Conservation (phyloP, 352 stramenopile genomes). For the Globisporangium orthogonon region DNA sequence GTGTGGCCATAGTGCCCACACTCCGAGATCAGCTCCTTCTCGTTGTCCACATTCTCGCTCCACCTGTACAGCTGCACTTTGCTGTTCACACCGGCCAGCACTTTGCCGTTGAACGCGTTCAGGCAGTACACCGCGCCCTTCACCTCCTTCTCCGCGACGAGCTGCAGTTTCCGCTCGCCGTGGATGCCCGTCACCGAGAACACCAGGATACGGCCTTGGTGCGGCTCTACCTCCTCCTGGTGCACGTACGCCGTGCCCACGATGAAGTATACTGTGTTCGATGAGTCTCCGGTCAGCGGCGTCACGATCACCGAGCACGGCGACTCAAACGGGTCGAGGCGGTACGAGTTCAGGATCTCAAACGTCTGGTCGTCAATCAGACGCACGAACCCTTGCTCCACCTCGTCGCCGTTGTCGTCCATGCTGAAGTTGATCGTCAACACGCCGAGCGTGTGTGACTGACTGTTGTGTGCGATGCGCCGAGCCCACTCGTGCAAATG, state of each 20-base stretch:
- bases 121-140: conserved; percentile 95
- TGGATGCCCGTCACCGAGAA: conserved; percentile 83
- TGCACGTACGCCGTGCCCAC: conserved; percentile 91
- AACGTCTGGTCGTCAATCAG: conserved; percentile 98
- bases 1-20: conserved; percentile 95
- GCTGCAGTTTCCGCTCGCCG: conserved; percentile 77
- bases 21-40: conserved; percentile 89
- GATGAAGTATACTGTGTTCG: conserved; percentile 73
- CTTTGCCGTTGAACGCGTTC: conserved; percentile 92
- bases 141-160: conserved; percentile 91
- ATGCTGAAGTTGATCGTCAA: conserved; percentile 76
- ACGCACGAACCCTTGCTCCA: conserved; percentile 88
- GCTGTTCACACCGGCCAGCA: conserved; percentile 93
- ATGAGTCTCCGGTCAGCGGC: conserved; percentile 72
- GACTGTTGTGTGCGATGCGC: conserved; percentile 83
- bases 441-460: conserved; percentile 80
- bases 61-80: conserved; percentile 93
- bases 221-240: conserved; percentile 94
- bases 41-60: conserved; percentile 83
- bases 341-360: conserved; percentile 85
- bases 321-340: conserved; percentile 85
- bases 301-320: conserved; percentile 80
- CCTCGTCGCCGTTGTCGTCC: conserved; percentile 78
- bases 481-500: conserved; percentile 91
- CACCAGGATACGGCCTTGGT: conserved; percentile 92